Base-by-base conservation (phyloP, 1,139 yeast genomes). In the Diutina mesorugosa region DNA sequence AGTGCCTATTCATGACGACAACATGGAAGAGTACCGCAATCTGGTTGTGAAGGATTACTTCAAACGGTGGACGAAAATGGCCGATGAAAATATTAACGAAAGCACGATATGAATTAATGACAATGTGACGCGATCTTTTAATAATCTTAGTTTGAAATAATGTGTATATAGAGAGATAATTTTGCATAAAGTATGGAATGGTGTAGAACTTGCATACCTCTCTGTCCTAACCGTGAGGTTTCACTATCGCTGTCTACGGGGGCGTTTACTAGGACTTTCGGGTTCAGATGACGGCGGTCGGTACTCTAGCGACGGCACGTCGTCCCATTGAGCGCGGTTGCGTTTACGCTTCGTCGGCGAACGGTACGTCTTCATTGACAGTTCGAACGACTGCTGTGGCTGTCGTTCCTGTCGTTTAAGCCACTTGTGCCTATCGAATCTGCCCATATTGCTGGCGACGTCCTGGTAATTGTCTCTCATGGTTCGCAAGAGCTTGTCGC, bases 31-130 rank as follows among this genome's bases (percentile, higher is more conserved):
- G 0, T 55, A 58, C 0, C 83, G 81, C 57, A 69, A 69, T 47
- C 60, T 62, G 1, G 78, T 83, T 4, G 64, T 81, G 57, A 63
- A 62, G n/a, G 54, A 63, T 48, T 64, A 81, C 14, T 62, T 69
- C 0, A 61, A 66, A 10, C 64, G 81, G 56, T 81, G 85, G 85
- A 57, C 65, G 7, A 55, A 63, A 47, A 61, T 72, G 60, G 61
- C 62, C 7, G 50, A 55, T 5, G 21, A 9, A 21, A 21, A 21
- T 21, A 4, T 21, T 21, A 21, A 21, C 26, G 26, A 21, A 21
- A 2, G 26, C 26, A 21, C 26, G 26, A 21, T 21, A 21, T 21
- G 26, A 21, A 21, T 21, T 21, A 21, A 21, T 21, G 26, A 21
- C 26, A 21, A 21, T 21, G 26, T 21, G 26, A 21, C 26, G 26